phyloP scores from a whole-genome alignment of 352 stramenopile genomes.

The Phytophthora cryptogea region DNA sequence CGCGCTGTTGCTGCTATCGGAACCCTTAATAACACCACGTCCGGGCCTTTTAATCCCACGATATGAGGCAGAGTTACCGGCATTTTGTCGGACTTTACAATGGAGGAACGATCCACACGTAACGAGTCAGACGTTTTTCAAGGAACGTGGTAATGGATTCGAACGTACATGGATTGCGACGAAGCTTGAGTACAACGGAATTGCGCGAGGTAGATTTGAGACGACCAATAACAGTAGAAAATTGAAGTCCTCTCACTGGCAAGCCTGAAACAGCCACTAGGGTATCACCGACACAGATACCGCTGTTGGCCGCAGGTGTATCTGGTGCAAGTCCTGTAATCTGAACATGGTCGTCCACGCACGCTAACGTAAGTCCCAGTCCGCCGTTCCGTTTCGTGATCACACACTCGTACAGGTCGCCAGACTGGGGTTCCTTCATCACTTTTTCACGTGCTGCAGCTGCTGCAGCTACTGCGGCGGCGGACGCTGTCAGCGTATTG shows the following conservation, averaged over 20 bases:
- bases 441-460: conserved; percentile 69
- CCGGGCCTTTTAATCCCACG: conserved; percentile 63
- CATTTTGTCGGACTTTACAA: conserved; percentile 68
- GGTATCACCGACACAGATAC: conserved; percentile 81
- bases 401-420: conserved; percentile 84
- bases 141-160: background rate
- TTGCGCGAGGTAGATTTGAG: conserved; percentile 81
- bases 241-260: conserved; percentile 76
- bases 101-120: conserved; percentile 4
- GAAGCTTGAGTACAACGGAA: conserved; percentile 80
- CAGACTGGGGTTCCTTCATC: conserved; percentile 83
- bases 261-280: conserved; percentile 75
- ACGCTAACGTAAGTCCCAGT: conserved; percentile 74
- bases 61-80: conserved; percentile 51
- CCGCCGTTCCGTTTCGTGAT: conserved; percentile 84
- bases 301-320: conserved; percentile 70
- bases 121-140: conserved; percentile 12
- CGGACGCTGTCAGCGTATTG: conserved; percentile 23
- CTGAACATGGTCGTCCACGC: conserved; percentile 84
- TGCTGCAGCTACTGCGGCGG: conserved; percentile 34
- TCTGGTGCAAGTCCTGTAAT: conserved; percentile 78
- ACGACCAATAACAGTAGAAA: conserved; percentile 79
- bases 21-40: conserved; percentile 50
- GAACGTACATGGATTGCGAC: conserved; percentile 79
- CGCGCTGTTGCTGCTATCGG: conserved; percentile 71